Evolutionary conservation across 208 protist species (phyloP).

Genomic region (Trypanosoma brucei): DNA sequence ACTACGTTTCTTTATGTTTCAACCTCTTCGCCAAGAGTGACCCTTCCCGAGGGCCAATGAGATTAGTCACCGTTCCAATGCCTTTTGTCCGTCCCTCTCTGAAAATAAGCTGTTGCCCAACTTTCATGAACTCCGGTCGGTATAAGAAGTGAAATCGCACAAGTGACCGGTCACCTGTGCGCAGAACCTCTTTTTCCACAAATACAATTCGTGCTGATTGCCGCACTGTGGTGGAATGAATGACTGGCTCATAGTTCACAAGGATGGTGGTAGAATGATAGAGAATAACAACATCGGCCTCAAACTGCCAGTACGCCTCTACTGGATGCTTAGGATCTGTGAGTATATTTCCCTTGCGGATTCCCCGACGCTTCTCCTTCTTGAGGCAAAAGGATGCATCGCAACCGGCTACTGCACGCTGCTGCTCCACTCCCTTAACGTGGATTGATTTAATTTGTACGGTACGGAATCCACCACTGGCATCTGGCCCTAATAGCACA

Average conservation of each 20-base stretch:
- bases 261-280: slow-evolving; percentile 97
- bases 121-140: slow-evolving; percentile 91
- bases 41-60: slow-evolving; percentile 50
- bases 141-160: slow-evolving; percentile 94
- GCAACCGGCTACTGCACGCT: slow-evolving; percentile 81
- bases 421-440: slow-evolving; percentile 86
- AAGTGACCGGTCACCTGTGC: slow-evolving; percentile 92
- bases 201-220: slow-evolving; percentile 85
- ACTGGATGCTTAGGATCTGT: slow-evolving; percentile 44
- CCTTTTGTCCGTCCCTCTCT: slow-evolving; percentile 93
- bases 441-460: slow-evolving; percentile 94
- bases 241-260: slow-evolving; percentile 95
- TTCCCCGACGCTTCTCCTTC: slow-evolving; percentile 90
- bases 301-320: slow-evolving; percentile 92
- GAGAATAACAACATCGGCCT: slow-evolving; percentile 95
- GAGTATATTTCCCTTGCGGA: slow-evolving; percentile 95
- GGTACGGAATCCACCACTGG: slow-evolving; percentile 78
- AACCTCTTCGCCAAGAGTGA: slow-evolving; percentile 40
- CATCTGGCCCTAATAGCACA: slow-evolving; percentile 93
- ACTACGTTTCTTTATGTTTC: slow-evolving; percentile 18
- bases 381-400: slow-evolving; percentile 93
- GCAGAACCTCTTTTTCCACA: slow-evolving; percentile 86
- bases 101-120: slow-evolving; percentile 91
- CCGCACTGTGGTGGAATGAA: slow-evolving; percentile 92
- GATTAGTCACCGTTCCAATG: slow-evolving; percentile 81